Conservation (phyloP, 371 early-diverging fungal species). For the Circinella minor region DNA sequence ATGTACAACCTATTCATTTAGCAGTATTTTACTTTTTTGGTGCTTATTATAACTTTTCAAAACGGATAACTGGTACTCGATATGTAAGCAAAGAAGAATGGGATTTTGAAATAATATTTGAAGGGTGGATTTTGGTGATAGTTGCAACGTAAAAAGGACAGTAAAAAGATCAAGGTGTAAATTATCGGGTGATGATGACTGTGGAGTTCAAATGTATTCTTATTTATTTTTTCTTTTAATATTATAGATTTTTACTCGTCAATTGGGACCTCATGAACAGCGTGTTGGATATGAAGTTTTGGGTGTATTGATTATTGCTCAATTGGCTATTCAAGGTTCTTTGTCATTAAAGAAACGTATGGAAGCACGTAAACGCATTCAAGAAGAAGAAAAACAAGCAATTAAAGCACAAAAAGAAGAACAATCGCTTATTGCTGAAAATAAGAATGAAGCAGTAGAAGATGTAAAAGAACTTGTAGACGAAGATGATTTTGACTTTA, state of each 20-base stretch:
- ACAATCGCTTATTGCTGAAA: conserved; percentile 4
- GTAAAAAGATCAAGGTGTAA: too few species aligned
- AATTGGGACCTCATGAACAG: conserved; percentile 75
- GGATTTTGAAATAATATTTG: neutral
- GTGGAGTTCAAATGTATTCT: too few species aligned
- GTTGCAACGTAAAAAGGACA: too few species aligned
- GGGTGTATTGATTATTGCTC: conserved; percentile 77
- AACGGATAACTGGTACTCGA: conserved; percentile 76
- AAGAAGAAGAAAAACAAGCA: conserved; percentile 21
- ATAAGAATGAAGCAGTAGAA: neutral
- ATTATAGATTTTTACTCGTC: conserved; percentile 72
- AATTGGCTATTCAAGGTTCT: conserved; percentile 62
- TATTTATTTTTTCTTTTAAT: neutral
- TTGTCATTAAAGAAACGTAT: conserved; percentile 42
- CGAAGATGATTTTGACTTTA: conserved; percentile 50
- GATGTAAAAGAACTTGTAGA: conserved; percentile 18
- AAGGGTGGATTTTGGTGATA: too few species aligned
- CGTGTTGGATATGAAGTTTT: conserved; percentile 84
- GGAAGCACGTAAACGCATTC: conserved; percentile 18
- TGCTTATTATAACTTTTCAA: conserved; percentile 78
- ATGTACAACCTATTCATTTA: conserved; percentile 70
- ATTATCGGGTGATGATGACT: too few species aligned
- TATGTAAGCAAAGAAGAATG: conserved; percentile 57
- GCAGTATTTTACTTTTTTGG: conserved; percentile 86
- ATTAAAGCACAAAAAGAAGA: conserved; percentile 13